A percentile compares a stretch with the other conserved stretches of the same genome.
phyloP scores from a whole-genome alignment of 371 early-diverging fungal genomes.

The Synchytrium microbalum region DNA sequence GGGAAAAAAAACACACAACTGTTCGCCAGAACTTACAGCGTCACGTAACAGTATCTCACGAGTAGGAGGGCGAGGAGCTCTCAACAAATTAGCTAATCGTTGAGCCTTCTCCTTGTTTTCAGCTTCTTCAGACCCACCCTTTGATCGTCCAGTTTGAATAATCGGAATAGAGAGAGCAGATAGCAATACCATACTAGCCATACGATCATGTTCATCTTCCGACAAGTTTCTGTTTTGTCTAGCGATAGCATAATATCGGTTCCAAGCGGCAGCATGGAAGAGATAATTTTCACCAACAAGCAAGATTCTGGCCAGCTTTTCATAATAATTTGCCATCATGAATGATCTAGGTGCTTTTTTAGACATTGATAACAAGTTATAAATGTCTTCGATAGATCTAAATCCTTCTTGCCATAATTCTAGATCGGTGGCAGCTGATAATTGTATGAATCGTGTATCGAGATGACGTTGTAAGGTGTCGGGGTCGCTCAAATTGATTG shows the following conservation, averaged over 20 bases:
- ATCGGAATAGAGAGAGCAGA: constrained; percentile 78
- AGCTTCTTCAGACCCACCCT: constrained; percentile 54
- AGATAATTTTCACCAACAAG: constrained; percentile 92
- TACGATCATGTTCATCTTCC: constrained; percentile 47
- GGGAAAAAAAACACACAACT: background rate
- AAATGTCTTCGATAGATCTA: constrained; percentile 94
- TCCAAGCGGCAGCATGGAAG: constrained; percentile 96
- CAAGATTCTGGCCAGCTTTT: constrained; percentile 91
- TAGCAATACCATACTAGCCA: constrained; percentile 86
- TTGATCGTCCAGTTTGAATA: constrained; percentile 72
- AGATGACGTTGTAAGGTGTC: constrained; percentile 93
- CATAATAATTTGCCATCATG: constrained; percentile 96
- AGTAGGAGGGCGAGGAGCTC: constrained; percentile 75
- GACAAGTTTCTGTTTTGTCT: constrained; percentile 38
- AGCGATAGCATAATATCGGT: constrained; percentile 64
- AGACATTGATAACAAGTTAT: constrained; percentile 81
- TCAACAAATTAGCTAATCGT: constrained; percentile 80
- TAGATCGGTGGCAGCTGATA: constrained; percentile 88
- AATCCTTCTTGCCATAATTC: constrained; percentile 98
- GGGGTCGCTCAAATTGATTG: constrained; percentile 89
- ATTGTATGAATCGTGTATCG: constrained; percentile 90
- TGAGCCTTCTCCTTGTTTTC: constrained; percentile 79
- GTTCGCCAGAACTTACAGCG: constrained; percentile 35
- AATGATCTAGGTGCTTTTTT: constrained; percentile 83
- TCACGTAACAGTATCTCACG: constrained; percentile 85